Base-by-base conservation (phyloP, 768 basidiomycete species). In the Sarcodon aspratus region DNA sequence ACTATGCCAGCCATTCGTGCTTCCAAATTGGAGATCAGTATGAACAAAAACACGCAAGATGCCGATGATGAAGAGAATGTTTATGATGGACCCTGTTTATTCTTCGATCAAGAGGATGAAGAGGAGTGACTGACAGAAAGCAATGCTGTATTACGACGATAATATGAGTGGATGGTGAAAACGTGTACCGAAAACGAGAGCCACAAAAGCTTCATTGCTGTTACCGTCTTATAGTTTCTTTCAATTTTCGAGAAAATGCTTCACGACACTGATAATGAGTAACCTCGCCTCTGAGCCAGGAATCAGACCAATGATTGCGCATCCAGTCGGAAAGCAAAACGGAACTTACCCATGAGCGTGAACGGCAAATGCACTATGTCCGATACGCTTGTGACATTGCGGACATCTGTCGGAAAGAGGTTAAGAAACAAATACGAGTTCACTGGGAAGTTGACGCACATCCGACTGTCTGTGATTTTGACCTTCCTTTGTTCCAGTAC, bases 221-320 rank as follows among this genome's bases (percentile, higher is more conserved):
- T 27, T 27, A 27, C 21, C 21, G 21, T 27, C 21, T 27, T 27
- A 27, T 27, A 5, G 21, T 65, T 52, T 76, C 73, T 42, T 71
- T 72, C 47, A 84, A 57, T 49, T 67, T 74, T 45, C 64, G 68
- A 9, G 87, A 69, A 60, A 92, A 96, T 0, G 75, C 73, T 60
- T 96, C 94, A 27, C 92, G 83, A 61, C 94, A 98, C 53, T 95
- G 88, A 62, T 94, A 93, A 65, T 97, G 95, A 0, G 93, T 98
- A 2, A 96, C 94, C 66, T 95, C 91, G 8, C 94, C 94, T 45
- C 93, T 96, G 46, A 50, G 32, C 48, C 55, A 36, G 4, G 17
- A 34, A 6, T 7, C 37, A 4, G 44, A 33, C 42, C 8, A 7
- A 1, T n/a, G n/a, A n/a, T 33, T 34, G 32, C 45, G 21, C 4